phyloP scores from a whole-genome alignment of 192 early-diverging fungal species.

The Funneliformis geosporum region DNA sequence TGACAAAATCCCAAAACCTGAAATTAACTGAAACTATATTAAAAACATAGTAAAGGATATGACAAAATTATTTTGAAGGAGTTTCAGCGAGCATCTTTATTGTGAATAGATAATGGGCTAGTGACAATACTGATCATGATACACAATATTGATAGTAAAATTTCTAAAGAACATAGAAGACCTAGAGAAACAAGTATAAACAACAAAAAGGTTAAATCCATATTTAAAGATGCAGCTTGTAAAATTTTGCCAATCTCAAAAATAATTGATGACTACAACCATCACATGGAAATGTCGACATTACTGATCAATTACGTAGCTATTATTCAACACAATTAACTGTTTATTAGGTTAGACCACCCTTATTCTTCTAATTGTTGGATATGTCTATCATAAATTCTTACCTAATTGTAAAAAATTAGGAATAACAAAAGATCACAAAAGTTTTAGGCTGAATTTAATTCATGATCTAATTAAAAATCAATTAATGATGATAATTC shows the following conservation, averaged over 20 bases:
- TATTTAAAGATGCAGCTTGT: conserved; percentile 21
- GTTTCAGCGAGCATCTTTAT: too few species aligned
- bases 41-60: too few species aligned
- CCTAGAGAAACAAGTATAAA: conserved; percentile 28
- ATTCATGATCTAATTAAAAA: background rate
- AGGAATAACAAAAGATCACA: background rate
- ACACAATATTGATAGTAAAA: conserved; percentile 12
- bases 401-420: background rate
- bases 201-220: conserved; percentile 8
- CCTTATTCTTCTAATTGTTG: background rate
- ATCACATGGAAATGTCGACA: conserved; percentile 30
- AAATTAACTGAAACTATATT: too few species aligned
- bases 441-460: background rate
- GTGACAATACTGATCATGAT: conserved; percentile 34
- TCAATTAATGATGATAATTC: background rate
- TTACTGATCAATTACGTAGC: background rate
- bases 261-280: conserved; percentile 35
- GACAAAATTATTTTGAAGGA: too few species aligned
- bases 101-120: conserved; percentile 33
- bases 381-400: background rate
- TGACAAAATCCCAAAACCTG: too few species aligned
- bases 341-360: background rate
- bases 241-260: conserved; percentile 32
- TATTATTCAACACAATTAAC: background rate
- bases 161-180: background rate